phyloP scores from a whole-genome alignment of 495 filamentous ascomycete species.

The Penicillium cataractarum region DNA sequence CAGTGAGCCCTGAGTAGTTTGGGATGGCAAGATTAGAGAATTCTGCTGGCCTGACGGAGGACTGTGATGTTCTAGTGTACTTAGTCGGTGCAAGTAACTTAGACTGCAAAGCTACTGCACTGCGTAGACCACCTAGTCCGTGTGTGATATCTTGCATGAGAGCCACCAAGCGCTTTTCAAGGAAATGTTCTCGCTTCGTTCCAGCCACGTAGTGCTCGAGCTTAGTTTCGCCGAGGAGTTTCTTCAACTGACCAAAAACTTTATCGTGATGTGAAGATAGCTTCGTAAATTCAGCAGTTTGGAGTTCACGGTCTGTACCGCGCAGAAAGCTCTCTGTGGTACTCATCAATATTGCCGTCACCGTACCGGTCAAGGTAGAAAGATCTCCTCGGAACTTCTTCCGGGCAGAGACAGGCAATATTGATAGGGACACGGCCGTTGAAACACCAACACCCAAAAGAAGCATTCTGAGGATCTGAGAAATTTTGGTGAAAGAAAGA shows the following conservation, averaged over 20 bases:
- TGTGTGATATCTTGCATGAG: slow-evolving; percentile 87
- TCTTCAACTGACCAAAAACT: slow-evolving; percentile 70
- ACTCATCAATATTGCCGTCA: slow-evolving; percentile 77
- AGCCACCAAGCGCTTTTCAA: slow-evolving; percentile 78
- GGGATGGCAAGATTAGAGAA: not conserved
- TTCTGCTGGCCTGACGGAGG: not conserved
- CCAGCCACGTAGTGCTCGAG: slow-evolving; percentile 87
- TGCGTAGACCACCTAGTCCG: slow-evolving; percentile 86
- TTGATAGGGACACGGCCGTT: slow-evolving; percentile 70
- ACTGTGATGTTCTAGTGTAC: not conserved
- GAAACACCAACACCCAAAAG: slow-evolving; percentile 78
- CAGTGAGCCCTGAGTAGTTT: not conserved
- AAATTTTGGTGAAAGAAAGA: slow-evolving; percentile 79
- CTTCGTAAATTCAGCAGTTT: slow-evolving; percentile 60
- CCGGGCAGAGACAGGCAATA: slow-evolving; percentile 85
- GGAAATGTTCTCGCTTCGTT: slow-evolving; percentile 76
- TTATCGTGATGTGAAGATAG: slow-evolving; percentile 67
- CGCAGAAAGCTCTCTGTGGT: slow-evolving; percentile 85
- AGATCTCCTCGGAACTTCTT: slow-evolving; percentile 74
- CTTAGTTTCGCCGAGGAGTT: slow-evolving; percentile 83
- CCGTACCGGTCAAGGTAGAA: slow-evolving; percentile 70
- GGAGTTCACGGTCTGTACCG: slow-evolving; percentile 81
- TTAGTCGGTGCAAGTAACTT: slow-evolving; percentile 5
- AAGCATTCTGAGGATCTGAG: slow-evolving; percentile 88
- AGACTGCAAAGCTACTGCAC: slow-evolving; percentile 74